Conservation (phyloP, 2,329 filamentous ascomycete genomes). For the Metarhizium brunneum region DNA sequence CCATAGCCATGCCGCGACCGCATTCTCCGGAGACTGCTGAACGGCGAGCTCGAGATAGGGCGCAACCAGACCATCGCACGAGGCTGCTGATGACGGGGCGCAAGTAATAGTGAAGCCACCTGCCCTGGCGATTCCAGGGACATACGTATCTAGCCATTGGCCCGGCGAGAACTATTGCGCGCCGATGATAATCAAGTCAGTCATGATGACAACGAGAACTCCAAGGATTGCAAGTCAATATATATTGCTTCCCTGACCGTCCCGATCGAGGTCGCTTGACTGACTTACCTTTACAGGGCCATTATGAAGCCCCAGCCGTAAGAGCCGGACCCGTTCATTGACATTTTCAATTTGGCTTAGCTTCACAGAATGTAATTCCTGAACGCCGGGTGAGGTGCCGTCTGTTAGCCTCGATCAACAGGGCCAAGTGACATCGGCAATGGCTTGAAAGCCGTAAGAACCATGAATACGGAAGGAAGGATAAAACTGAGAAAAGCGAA, state of each 20-base stretch:
- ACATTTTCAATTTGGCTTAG: conserved; percentile 53
- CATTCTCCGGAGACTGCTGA: conserved; percentile 61
- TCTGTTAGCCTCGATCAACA: background rate
- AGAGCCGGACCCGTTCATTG: conserved; percentile 59
- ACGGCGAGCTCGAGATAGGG: conserved; percentile 70
- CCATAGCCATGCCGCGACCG: conserved; percentile 72
- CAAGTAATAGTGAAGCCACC: conserved; percentile 88
- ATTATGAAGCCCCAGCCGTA: conserved; percentile 51
- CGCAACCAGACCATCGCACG: conserved; percentile 6
- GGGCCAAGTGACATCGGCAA: background rate
- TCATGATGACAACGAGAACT: background rate
- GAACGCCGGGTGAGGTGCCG: no score
- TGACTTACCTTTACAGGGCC: conserved; percentile 35
- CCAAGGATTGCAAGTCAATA: background rate
- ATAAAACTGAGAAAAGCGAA: background rate
- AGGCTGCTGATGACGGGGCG: conserved; percentile 48
- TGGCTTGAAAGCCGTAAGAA: background rate
- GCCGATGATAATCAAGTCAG: background rate
- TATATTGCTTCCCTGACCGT: background rate
- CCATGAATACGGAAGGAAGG: no score
- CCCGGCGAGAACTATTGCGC: conserved; percentile 60
- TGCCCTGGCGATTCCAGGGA: conserved; percentile 58
- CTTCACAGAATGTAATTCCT: conserved; percentile 51
- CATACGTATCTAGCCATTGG: conserved; percentile 81
- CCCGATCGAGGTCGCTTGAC: background rate